Evolutionary conservation across 2,329 filamentous ascomycete genomes (phyloP).

Genomic region (Botrytis galanthina): DNA sequence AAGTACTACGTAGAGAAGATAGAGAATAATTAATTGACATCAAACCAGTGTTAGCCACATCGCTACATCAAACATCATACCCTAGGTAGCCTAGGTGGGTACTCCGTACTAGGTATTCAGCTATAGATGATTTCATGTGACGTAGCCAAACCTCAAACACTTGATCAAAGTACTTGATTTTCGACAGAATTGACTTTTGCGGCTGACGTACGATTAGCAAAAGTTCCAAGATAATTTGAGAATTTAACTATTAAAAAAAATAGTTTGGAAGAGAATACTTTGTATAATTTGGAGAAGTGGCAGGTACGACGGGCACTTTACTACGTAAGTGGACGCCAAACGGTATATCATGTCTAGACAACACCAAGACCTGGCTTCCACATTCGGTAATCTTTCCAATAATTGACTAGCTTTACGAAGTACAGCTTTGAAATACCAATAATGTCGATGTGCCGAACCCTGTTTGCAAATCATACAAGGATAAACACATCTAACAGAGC

Average conservation of each 20-base stretch:
- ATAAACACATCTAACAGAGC: background rate
- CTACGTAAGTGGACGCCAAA: background rate
- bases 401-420: background rate
- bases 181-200: background rate
- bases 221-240: background rate
- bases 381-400: background rate
- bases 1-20: background rate
- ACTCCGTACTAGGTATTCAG: background rate
- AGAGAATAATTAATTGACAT: background rate
- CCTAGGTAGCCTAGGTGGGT: background rate
- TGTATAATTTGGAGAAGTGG: background rate
- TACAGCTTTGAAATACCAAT: background rate
- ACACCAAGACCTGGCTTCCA: background rate
- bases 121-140: background rate
- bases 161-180: conserved; percentile 3
- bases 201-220: background rate
- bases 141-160: background rate
- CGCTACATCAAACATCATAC: background rate
- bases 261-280: background rate
- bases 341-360: background rate
- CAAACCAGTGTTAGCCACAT: background rate
- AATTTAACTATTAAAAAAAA: background rate
- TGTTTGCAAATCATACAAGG: background rate
- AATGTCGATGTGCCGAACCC: background rate
- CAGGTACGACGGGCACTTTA: background rate